Evolutionary conservation across 1,284 basidiomycete species (phyloP).

Genomic region (Grifola frondosa): DNA sequence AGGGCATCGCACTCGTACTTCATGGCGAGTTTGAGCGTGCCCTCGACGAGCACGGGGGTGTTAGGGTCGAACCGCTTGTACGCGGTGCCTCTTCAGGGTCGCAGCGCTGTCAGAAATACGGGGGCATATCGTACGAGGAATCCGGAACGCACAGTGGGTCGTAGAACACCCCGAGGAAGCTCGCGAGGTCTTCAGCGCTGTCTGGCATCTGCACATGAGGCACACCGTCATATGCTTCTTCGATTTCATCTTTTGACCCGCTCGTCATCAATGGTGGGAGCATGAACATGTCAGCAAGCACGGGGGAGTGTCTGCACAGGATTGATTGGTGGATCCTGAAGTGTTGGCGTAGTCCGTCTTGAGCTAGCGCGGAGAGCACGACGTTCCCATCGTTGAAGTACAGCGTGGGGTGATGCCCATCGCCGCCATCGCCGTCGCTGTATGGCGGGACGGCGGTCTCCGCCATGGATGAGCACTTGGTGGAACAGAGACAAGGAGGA

Average conservation of each 20-base stretch:
- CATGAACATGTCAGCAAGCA: slow-evolving; percentile 32
- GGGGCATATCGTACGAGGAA: not conserved
- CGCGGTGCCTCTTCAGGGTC: slow-evolving; percentile 25
- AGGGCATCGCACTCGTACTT: slow-evolving; percentile 36
- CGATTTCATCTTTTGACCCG: slow-evolving; percentile 15
- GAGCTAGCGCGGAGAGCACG: slow-evolving; percentile 26
- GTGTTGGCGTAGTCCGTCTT: slow-evolving; percentile 19
- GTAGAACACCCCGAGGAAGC: slow-evolving; percentile 31
- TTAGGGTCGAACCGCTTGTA: slow-evolving; percentile 35
- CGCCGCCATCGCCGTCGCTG: too few species aligned
- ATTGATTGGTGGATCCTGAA: slow-evolving; percentile 32
- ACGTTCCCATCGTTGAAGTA: slow-evolving; percentile 35
- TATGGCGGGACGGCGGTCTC: too few species aligned
- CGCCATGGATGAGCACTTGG: too few species aligned
- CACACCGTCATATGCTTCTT: slow-evolving; percentile 31
- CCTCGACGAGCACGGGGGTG: slow-evolving; percentile 33
- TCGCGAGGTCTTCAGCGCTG: slow-evolving; percentile 28
- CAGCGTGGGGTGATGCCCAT: slow-evolving; percentile 27
- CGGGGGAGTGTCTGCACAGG: slow-evolving; percentile 28
- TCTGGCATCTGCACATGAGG: slow-evolving; percentile 33
- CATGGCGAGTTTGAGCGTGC: slow-evolving; percentile 31
- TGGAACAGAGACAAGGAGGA: too few species aligned
- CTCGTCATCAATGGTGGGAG: slow-evolving; percentile 24
- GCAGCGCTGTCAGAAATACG: not conserved
- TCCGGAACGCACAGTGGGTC: slow-evolving; percentile 29